phyloP scores from a whole-genome alignment of 2,329 filamentous ascomycete species.

The Monilinia polystroma region DNA sequence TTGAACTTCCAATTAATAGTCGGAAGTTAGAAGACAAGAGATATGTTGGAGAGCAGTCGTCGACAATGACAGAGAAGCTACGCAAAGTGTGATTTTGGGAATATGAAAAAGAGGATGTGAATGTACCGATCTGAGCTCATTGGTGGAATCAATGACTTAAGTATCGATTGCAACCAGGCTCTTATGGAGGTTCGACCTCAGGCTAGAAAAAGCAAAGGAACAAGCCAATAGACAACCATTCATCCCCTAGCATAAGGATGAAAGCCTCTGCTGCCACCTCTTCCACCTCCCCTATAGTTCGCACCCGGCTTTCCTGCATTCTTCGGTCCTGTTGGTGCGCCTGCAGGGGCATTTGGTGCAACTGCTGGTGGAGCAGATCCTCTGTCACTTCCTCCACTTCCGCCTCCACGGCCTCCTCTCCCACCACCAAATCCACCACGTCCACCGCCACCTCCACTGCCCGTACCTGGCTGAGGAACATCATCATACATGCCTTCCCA shows the following conservation, averaged over 20 bases:
- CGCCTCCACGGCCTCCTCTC: constrained; percentile 31
- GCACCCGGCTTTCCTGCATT: constrained; percentile 89
- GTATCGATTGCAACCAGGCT: background rate
- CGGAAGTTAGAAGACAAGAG: background rate
- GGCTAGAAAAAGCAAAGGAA: background rate
- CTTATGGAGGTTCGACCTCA: background rate
- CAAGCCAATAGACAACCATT: background rate
- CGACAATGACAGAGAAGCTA: background rate
- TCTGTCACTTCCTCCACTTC: constrained; percentile 35
- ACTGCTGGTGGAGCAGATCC: constrained; percentile 40
- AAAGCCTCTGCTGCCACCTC: constrained; percentile 72
- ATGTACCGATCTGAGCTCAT: background rate
- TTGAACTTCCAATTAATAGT: background rate
- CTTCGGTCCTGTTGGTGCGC: constrained; percentile 92
- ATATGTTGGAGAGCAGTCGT: background rate
- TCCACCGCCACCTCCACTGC: constrained; percentile 41
- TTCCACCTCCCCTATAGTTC: constrained; percentile 88
- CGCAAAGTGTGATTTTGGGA: background rate
- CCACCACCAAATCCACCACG: constrained; percentile 45
- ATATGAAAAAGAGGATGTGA: background rate
- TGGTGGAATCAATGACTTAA: background rate
- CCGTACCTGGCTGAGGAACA: constrained; percentile 67
- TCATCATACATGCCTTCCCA: constrained; percentile 99
- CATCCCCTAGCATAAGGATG: constrained; percentile 65
- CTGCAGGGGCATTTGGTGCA: constrained; percentile 61